phyloP scores from a whole-genome alignment of 208 protist species.

The Acanthamoeba lugdunensis region DNA sequence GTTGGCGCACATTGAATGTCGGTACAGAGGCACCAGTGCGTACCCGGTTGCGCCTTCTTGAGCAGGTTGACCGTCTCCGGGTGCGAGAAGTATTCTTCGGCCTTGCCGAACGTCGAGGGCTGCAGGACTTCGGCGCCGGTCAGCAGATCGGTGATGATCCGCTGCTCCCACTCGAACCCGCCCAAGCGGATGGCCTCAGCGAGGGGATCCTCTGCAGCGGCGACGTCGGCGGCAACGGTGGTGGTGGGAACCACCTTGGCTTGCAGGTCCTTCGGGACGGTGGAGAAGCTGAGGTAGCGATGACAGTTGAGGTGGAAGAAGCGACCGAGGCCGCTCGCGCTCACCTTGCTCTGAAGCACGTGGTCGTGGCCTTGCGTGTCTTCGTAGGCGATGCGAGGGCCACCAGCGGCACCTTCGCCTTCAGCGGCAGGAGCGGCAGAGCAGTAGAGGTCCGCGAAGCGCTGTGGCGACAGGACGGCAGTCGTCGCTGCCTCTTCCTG shows the following conservation, averaged over 20 bases:
- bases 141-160: slow-evolving; percentile 26
- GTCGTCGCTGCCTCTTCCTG: not conserved
- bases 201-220: not conserved
- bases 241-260: not conserved
- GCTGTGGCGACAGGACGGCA: not conserved
- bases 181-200: not conserved
- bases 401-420: not conserved
- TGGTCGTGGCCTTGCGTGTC: not conserved
- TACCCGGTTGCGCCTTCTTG: not conserved
- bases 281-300: slow-evolving; percentile 33
- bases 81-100: slow-evolving; percentile 8
- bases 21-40: too few species aligned
- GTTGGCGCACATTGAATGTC: too few species aligned
- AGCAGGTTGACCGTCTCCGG: not conserved
- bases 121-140: slow-evolving; percentile 2
- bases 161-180: slow-evolving; percentile 8
- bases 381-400: not conserved
- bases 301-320: slow-evolving; percentile 26
- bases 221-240: not conserved
- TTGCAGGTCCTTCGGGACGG: slow-evolving; percentile 20
- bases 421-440: not conserved
- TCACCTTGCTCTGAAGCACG: not conserved
- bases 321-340: slow-evolving; percentile 2
- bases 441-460: not conserved
- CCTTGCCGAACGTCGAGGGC: not conserved